Evolutionary conservation across 1,284 basidiomycete genomes (phyloP), one percentile per base, ranked within the genome.

Genomic region (Apiotrichum montevideense): DNA sequence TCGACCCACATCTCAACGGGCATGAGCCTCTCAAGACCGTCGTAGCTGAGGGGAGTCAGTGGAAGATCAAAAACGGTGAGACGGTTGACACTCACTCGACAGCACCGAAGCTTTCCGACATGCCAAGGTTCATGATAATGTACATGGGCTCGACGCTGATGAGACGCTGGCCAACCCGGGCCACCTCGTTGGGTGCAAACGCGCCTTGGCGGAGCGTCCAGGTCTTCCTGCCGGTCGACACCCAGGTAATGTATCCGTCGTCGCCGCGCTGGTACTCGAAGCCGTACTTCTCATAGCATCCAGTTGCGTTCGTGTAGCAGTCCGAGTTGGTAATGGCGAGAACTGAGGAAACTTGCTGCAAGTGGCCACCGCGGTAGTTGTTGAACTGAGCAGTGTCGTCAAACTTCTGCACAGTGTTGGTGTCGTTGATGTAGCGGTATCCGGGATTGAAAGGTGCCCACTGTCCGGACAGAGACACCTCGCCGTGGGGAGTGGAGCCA

Each of bases 271-370:
- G 84, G 65, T 85, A 87, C 72, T 89, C 87, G 64, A 88, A 84
- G 15, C 81, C 88, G 69, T 87, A 90, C 9, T 58, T 49, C 21
- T 57, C 59, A 56, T 68, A 75, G 15, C 62, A 57, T 34, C 55
- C 61, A 13, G 61, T 58, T 15, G 56, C 42, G 32, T 80, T 81
- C 51, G 79, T 78, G 64, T 89, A 89, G n/a, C 82, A 56, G 10
- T 48, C 82, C 3, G 43, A 48, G 14, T 62, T 77, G 55, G 81
- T 87, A 46, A 4, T 41, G 2, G 87, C 79, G 47, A 88, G 64
- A 9, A 82, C 84, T 3, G 86, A 88, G 21, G 87, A 69, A 29
- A 87, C 86, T 75, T 95, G 87, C 73, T 95, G 91, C 70, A 81
- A 89, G 11, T 78, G 70, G 33, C 86, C 87, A 29, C 91, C 92